Evolutionary conservation across 768 basidiomycete genomes (phyloP), one percentile per base, ranked within the genome.

Genomic region (Mrakia frigida): DNA sequence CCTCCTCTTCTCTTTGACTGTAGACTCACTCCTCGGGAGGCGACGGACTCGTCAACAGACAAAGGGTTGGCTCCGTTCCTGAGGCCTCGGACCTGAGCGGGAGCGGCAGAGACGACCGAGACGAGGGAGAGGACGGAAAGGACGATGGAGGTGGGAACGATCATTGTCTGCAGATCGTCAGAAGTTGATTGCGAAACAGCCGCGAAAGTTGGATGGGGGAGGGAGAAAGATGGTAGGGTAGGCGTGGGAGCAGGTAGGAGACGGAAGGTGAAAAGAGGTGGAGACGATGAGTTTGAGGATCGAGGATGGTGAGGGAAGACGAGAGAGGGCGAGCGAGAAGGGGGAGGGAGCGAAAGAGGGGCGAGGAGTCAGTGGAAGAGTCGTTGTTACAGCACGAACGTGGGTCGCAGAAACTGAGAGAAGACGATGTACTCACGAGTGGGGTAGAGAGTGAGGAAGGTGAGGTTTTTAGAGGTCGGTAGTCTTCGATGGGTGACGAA

Each of bases 71-170:
- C 63, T 11, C 63, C 63, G 63, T 67, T 67, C 37, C 35, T 33
- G 14, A 68, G 21, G 14, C 65, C 65, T 68, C 65, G 65, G 23
- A 23, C 65, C 18, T 68, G 6, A 21, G 43, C 37, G 25, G 65
- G 65, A 16, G 65, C 65, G 37, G 65, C 65, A 13, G 65, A 39
- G 23, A 37, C 65, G 65, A 68, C 35, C 21, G 65, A 68, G 21
- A 37, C 65, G 65, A 68, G 39, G 35, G 65, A 68, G 37, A 68
- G 65, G 39, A 68, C 37, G 65, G 65, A 18, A 13, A 68, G 35
- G 25, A 68, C 35, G 65, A 37, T 37, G 65, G 65, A 16, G 37
- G 65, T 68, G 65, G 65, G 65, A 39, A 68, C 18, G 37, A 68
- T 68, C 65, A 68, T 68, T 68, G 37, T 41, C 37, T 39, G 35